Evolutionary conservation across 208 protist genomes (phyloP), one percentile per base, ranked within the genome.

Genomic region (Leishmania tropica): DNA sequence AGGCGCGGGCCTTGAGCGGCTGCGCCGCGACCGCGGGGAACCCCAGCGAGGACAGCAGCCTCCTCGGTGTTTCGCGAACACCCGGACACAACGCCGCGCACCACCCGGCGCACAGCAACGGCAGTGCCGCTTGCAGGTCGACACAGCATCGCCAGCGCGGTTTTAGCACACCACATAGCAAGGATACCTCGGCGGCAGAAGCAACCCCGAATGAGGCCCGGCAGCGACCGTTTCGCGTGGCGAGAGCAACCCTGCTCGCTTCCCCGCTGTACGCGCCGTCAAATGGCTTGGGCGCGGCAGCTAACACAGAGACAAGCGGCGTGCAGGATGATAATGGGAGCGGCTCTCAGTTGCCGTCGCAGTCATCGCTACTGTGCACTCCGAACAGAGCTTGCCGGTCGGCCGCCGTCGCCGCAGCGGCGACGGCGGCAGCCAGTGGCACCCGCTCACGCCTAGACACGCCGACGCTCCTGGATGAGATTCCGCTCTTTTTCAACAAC

Each of bases 401-500:
- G 8, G 54, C 76, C 51, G 76, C 53, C 35, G 73, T 56, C 6
- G 75, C 81, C n/a, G 75, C 76, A 21, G 82, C 56, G 0, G 45
- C 75, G 0, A 37, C 68, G 28, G 81, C 74, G 17, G 81, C 81
- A 37, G 67, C 72, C 0, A 42, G 53, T 2, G 81, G 62, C 21
- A 62, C 78, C 6, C 83, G 77, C 24, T 64, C 62, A 3, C 40
- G 54, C 8, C 60, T 56, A 5, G 83, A 85, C 53, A 85, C 83
- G n/a, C 76, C 83, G 13, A 82, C 75, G 24, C 76, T 78, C 15
- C 58, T 76, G 0, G 83, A 85, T 1, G 83, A 85, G n/a, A 79
- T 85, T 24, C 78, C 83, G 0, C 74, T 85, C 24, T 85, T 76
- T 62, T 68, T 85, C 28, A 84, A 84, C 71, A 85, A 85, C 65